Evolutionary conservation across 257 asterid species (phyloP).

Genomic region (Hygrophila difformis): DNA sequence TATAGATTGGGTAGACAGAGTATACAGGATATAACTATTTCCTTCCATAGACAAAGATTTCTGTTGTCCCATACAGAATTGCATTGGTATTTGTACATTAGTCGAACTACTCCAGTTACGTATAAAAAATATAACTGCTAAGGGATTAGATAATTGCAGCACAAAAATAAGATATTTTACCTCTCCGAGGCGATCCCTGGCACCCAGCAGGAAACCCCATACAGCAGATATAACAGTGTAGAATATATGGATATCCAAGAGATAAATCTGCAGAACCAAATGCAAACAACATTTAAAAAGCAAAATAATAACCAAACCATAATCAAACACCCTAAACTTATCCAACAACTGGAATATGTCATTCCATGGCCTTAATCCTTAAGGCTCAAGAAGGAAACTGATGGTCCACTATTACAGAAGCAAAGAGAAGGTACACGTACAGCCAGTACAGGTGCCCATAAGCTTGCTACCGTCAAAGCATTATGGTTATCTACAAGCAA

Average conservation of each 20-base stretch:
- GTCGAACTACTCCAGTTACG: no score
- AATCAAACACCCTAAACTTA: constrained; percentile 1
- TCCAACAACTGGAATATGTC: constrained; percentile 10
- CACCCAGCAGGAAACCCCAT: constrained; percentile 89
- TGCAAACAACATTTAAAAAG: constrained; percentile 7
- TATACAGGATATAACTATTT: no score
- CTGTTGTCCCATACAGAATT: no score
- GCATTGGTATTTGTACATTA: no score
- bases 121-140: no score
- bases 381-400: not conserved
- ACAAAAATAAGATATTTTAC: constrained; percentile 24
- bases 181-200: constrained; percentile 98
- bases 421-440: constrained; percentile 43
- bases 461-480: constrained; percentile 67
- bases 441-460: constrained; percentile 87
- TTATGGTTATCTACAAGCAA: constrained; percentile 78
- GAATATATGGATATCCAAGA: constrained; percentile 79
- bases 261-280: constrained; percentile 72
- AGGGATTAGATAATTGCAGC: not conserved
- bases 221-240: constrained; percentile 86
- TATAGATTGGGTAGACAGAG: no score
- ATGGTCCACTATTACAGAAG: constrained; percentile 13
- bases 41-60: no score
- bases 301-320: constrained; percentile 1
- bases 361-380: not conserved